phyloP scores from a whole-genome alignment of 2,329 filamentous ascomycete species.

The Onygenales sp. region DNA sequence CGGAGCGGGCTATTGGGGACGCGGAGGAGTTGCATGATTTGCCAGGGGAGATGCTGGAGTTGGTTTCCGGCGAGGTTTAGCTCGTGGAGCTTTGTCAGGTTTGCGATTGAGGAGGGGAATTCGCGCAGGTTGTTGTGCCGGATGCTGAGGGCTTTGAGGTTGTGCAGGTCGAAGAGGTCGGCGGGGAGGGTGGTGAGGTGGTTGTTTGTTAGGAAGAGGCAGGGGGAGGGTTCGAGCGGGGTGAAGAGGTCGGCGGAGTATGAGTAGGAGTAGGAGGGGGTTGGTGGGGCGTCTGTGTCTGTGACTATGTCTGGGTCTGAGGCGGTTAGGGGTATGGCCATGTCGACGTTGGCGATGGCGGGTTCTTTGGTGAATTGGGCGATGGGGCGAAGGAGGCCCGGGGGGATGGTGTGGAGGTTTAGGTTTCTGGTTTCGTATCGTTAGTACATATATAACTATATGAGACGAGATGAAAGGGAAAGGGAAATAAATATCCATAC shows the following conservation, averaged over 20 bases:
- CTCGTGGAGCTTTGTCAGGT: conserved; percentile 31
- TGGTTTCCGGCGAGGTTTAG: conserved; percentile 38
- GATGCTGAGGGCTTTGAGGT: conserved; percentile 35
- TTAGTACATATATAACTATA: not conserved
- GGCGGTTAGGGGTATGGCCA: conserved; percentile 28
- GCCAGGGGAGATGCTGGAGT: conserved; percentile 35
- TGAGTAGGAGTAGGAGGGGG: not conserved
- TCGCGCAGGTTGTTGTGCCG: conserved; percentile 36
- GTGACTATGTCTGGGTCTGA: conserved; percentile 25
- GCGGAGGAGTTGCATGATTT: conserved; percentile 28
- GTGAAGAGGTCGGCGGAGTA: conserved; percentile 28
- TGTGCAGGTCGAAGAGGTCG: conserved; percentile 33
- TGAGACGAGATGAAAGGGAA: not conserved
- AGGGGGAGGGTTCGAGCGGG: conserved; percentile 32
- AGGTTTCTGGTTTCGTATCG: conserved; percentile 18
- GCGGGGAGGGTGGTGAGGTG: conserved; percentile 25
- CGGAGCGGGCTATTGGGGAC: conserved; percentile 28
- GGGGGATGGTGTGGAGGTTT: conserved; percentile 21
- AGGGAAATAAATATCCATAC: conserved; percentile 18
- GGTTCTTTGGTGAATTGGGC: conserved; percentile 33
- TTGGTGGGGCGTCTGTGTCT: not conserved
- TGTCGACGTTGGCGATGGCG: conserved; percentile 11
- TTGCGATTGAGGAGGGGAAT: conserved; percentile 32
- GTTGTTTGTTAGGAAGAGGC: conserved; percentile 36
- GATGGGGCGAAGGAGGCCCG: conserved; percentile 25